Percentiles rank a stretch among this genome's conserved stretches.
Evolutionary conservation across 1,284 basidiomycete genomes (phyloP).

Genomic region (Ganoderma meredithae): DNA sequence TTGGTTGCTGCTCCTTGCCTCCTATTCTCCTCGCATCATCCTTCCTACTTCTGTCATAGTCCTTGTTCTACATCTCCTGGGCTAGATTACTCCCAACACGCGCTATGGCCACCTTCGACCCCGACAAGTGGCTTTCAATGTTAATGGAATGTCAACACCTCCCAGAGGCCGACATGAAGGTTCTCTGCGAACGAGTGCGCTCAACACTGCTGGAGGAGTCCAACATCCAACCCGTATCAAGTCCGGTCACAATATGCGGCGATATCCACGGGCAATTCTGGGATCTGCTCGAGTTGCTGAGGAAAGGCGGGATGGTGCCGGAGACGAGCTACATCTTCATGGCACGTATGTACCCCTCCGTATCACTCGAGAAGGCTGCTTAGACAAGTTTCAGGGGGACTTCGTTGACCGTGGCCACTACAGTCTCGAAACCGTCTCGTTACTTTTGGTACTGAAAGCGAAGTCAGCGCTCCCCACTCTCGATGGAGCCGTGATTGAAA

Average conservation of each 20-base stretch:
- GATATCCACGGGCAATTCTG: slow-evolving; percentile 98
- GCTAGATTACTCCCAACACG: background rate
- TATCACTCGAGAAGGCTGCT: slow-evolving; percentile 31
- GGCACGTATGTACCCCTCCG: slow-evolving; percentile 71
- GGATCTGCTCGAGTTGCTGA: slow-evolving; percentile 91
- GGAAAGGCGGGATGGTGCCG: slow-evolving; percentile 89
- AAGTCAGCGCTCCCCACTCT: slow-evolving; percentile 56
- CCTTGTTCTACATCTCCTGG: background rate
- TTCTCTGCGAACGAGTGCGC: slow-evolving; percentile 87
- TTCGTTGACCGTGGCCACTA: slow-evolving; percentile 98
- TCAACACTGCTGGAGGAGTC: slow-evolving; percentile 92
- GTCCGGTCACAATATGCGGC: slow-evolving; percentile 92
- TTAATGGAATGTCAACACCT: slow-evolving; percentile 88
- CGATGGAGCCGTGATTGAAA: slow-evolving; percentile 4
- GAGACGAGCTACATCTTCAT: slow-evolving; percentile 98
- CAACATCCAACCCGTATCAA: slow-evolving; percentile 93
- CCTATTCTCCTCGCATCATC: background rate
- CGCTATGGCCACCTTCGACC: slow-evolving; percentile 53
- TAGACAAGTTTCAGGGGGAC: slow-evolving; percentile 74
- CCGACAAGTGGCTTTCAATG: slow-evolving; percentile 80
- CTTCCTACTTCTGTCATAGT: background rate
- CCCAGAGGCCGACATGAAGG: slow-evolving; percentile 91
- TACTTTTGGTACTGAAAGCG: slow-evolving; percentile 91
- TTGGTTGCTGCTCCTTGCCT: background rate
- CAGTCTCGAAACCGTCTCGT: slow-evolving; percentile 93